These are phyloP conservation scores for Yamadazyma triangularis DNA, from an alignment of 1,139 yeast species.

Conservation along the genomic window DNA sequence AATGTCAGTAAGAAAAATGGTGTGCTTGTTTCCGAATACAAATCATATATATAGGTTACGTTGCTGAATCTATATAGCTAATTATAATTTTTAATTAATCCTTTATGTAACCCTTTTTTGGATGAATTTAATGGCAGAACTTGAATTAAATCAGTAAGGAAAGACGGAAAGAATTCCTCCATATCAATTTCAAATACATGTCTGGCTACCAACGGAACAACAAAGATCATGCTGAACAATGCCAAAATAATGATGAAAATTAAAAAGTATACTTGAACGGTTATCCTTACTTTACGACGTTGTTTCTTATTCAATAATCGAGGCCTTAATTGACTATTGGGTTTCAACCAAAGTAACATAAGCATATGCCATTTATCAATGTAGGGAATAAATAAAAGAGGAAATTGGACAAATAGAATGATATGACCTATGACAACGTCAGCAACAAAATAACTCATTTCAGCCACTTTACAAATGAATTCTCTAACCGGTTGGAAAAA, in stretches of 20 bases:
- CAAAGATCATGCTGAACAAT: conserved; percentile 31
- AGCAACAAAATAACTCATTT: conserved; percentile 49
- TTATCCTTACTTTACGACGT: conserved; percentile 22
- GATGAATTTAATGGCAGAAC: conserved; percentile 26
- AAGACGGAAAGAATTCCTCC: conserved; percentile 31
- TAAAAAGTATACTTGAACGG: conserved; percentile 32
- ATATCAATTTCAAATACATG: conserved; percentile 32
- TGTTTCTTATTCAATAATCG: conserved; percentile 32
- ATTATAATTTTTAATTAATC: conserved; percentile 10
- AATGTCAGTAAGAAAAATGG: conserved; percentile 7
- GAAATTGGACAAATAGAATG: conserved; percentile 47
- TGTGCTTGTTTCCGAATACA: too few relatives aligned
- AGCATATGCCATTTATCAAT: conserved; percentile 74
- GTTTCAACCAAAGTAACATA: conserved; percentile 77
- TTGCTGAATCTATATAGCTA: too few relatives aligned
- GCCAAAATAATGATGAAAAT: conserved; percentile 36
- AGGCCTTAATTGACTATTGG: conserved; percentile 48
- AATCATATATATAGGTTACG: too few relatives aligned
- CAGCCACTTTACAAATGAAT: conserved; percentile 48
- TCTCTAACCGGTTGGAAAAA: conserved; percentile 55
- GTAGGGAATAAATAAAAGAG: conserved; percentile 51
- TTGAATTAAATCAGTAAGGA: conserved; percentile 33
- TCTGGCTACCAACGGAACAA: conserved; percentile 36
- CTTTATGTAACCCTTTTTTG: conserved; percentile 36
- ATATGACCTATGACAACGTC: conserved; percentile 53